Conservation (phyloP, 768 basidiomycete genomes). For the Rhizopogon vinicolor region DNA sequence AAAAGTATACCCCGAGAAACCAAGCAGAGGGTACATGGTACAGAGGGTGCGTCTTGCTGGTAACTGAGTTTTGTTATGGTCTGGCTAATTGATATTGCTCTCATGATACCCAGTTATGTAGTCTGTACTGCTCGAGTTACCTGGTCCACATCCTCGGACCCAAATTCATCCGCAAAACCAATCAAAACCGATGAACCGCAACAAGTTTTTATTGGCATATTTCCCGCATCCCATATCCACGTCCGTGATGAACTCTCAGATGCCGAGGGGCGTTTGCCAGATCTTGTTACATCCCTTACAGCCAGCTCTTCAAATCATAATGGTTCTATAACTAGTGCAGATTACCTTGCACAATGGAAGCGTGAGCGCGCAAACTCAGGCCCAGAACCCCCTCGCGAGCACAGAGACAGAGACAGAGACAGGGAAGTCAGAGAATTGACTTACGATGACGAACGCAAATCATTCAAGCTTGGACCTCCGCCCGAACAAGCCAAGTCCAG, state of each 20-base stretch:
- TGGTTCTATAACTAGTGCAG: slow-evolving; percentile 37
- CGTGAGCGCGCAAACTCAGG: slow-evolving; percentile 24
- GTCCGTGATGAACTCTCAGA: slow-evolving; percentile 84
- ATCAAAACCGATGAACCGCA: slow-evolving; percentile 70
- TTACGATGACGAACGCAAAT: slow-evolving; percentile 41
- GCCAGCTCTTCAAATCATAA: slow-evolving; percentile 26
- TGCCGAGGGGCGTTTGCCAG: slow-evolving; percentile 80
- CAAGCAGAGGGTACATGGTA: slow-evolving; percentile 87
- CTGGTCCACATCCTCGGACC: slow-evolving; percentile 57
- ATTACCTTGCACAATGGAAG: slow-evolving; percentile 43
- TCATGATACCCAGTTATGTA: slow-evolving; percentile 57
- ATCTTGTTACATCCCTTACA: slow-evolving; percentile 58
- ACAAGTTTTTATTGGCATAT: slow-evolving; percentile 92
- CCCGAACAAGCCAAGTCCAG: slow-evolving; percentile 73
- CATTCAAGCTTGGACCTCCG: slow-evolving; percentile 69
- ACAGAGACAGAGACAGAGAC: slow-evolving; percentile 51
- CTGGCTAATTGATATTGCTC: neutral
- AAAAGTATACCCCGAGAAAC: slow-evolving; percentile 77
- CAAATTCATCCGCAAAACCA: slow-evolving; percentile 45
- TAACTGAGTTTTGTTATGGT: neutral
- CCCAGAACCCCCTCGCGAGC: slow-evolving; percentile 24
- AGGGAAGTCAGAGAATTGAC: slow-evolving; percentile 58
- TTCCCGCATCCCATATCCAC: slow-evolving; percentile 85
- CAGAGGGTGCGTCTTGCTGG: slow-evolving; percentile 67
- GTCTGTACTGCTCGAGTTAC: slow-evolving; percentile 75